Conservation (phyloP, 2,329 filamentous ascomycete species). For the Aspergillus sergii region DNA sequence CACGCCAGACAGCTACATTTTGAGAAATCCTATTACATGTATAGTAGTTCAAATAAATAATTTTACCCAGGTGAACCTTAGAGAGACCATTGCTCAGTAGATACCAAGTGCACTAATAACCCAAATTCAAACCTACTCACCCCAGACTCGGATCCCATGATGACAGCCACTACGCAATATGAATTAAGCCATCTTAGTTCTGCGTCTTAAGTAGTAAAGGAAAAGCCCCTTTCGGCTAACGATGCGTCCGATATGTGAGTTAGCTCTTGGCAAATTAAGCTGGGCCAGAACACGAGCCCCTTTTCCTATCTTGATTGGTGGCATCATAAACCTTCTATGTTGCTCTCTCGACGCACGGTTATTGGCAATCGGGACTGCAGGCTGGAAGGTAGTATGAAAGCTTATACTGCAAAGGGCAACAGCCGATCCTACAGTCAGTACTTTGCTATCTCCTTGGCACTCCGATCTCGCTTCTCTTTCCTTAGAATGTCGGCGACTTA, state of each 20-base stretch:
- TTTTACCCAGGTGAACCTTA: background rate
- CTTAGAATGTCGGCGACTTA: background rate
- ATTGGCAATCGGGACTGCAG: background rate
- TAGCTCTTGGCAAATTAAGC: background rate
- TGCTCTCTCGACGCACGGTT: background rate
- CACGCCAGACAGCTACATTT: background rate
- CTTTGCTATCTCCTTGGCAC: background rate
- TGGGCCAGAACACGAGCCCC: background rate
- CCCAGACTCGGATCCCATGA: background rate
- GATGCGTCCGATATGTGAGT: no score
- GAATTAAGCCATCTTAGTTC: accelerated
- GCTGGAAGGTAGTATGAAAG: background rate
- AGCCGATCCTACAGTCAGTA: background rate
- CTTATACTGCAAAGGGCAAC: background rate
- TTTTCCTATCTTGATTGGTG: background rate
- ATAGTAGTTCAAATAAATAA: background rate
- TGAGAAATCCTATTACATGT: accelerated
- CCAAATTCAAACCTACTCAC: background rate
- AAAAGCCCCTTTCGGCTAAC: no score
- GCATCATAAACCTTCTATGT: background rate
- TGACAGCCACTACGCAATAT: background rate
- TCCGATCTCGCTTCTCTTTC: background rate
- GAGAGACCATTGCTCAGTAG: background rate
- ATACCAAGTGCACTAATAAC: background rate
- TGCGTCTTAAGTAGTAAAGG: background rate